A percentile compares a stretch with the other conserved stretches of the same genome.
Evolutionary conservation across 352 stramenopile genomes (phyloP).

Genomic region (Phytophthora fragariaefolia): DNA sequence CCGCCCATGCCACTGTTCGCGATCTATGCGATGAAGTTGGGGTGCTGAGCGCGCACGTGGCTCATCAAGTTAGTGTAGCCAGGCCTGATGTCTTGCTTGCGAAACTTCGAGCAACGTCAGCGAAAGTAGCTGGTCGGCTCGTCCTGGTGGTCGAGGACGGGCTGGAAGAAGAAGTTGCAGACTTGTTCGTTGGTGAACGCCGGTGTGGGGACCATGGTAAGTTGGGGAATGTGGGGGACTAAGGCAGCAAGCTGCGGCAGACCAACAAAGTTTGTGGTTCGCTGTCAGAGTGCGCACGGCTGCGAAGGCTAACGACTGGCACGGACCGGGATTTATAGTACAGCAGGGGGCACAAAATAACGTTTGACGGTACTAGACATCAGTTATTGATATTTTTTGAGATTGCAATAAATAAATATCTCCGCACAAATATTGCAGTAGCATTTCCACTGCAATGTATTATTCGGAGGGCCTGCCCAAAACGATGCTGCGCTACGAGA

Average conservation of each 20-base stretch:
- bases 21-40: background rate
- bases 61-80: background rate
- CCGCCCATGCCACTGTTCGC: background rate
- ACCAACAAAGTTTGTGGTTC: background rate
- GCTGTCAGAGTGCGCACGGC: background rate
- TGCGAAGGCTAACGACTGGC: background rate
- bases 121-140: background rate
- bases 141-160: background rate
- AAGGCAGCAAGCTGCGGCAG: background rate
- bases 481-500: too few relatives aligned
- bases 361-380: background rate
- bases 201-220: background rate
- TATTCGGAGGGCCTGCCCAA: slow-evolving; percentile 2
- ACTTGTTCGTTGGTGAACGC: background rate
- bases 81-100: background rate
- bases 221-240: background rate
- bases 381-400: background rate
- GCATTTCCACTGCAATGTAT: slow-evolving; percentile 6
- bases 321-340: background rate
- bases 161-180: background rate
- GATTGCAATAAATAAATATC: background rate
- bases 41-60: background rate
- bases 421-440: slow-evolving; percentile 7
- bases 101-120: background rate
- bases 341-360: background rate